Percentiles rank a stretch among this genome's conserved stretches.
Conservation (phyloP, 371 early-diverging fungal genomes). For the Haplosporangium sp. region DNA sequence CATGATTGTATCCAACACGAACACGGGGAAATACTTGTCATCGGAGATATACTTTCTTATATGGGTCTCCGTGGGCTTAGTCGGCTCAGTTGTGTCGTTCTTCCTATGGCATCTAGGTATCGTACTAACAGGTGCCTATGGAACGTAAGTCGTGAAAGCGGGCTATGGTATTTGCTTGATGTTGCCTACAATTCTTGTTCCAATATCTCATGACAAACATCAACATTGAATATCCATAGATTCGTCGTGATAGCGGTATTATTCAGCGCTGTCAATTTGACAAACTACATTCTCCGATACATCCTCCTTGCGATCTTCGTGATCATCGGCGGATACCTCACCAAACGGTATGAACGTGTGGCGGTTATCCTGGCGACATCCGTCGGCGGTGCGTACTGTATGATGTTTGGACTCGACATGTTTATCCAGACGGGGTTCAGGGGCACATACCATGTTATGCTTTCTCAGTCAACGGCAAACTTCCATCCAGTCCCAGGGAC, state of each 20-base stretch:
- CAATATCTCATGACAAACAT: neutral
- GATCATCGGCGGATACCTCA: slow-evolving; percentile 35
- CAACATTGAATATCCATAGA: slow-evolving; percentile 8
- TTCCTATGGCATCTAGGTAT: slow-evolving; percentile 57
- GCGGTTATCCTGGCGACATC: slow-evolving; percentile 57
- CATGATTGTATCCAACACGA: slow-evolving; percentile 41
- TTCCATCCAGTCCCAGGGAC: slow-evolving; percentile 42
- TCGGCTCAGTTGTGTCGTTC: slow-evolving; percentile 45
- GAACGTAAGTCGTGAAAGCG: slow-evolving; percentile 21
- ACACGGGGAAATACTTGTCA: slow-evolving; percentile 27
- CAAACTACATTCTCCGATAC: slow-evolving; percentile 34
- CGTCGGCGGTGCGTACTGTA: slow-evolving; percentile 65
- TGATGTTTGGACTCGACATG: slow-evolving; percentile 68
- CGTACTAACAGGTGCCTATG: slow-evolving; percentile 54
- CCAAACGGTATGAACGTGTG: slow-evolving; percentile 37
- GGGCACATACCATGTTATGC: slow-evolving; percentile 43
- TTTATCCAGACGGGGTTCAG: slow-evolving; percentile 66
- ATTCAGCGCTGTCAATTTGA: slow-evolving; percentile 35
- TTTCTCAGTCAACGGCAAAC: slow-evolving; percentile 32
- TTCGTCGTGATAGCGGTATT: slow-evolving; percentile 41
- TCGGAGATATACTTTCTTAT: slow-evolving; percentile 44
- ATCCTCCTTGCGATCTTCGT: slow-evolving; percentile 28
- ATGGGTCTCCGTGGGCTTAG: slow-evolving; percentile 48
- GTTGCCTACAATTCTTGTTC: neutral
- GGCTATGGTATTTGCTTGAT: neutral